phyloP scores from a whole-genome alignment of 352 stramenopile genomes.

The Phytophthora sp. region DNA sequence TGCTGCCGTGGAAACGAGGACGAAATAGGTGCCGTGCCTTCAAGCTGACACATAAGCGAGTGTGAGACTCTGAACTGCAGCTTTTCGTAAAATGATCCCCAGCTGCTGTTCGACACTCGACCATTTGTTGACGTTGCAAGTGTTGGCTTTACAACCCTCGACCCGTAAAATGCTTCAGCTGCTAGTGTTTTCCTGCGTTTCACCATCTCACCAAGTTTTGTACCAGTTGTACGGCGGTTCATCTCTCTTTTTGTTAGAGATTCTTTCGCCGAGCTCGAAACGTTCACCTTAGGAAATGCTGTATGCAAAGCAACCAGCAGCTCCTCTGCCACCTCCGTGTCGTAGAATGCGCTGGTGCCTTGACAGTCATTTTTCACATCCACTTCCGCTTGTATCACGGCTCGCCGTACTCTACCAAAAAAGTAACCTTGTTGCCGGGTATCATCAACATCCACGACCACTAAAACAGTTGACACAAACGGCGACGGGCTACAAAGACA shows the following conservation, averaged over 20 bases:
- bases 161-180: slow-evolving; percentile 44
- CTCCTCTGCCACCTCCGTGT: slow-evolving; percentile 36
- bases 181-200: slow-evolving; percentile 42
- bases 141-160: neutral
- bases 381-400: neutral
- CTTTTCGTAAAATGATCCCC: slow-evolving; percentile 67
- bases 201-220: slow-evolving; percentile 13
- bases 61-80: slow-evolving; percentile 82
- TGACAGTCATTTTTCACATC: neutral
- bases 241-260: slow-evolving; percentile 34
- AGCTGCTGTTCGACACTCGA: slow-evolving; percentile 12
- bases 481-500: slow-evolving; percentile 49
- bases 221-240: neutral
- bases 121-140: neutral
- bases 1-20: slow-evolving; percentile 77
- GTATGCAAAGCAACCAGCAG: slow-evolving; percentile 51
- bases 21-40: slow-evolving; percentile 70
- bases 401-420: slow-evolving; percentile 37
- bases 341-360: slow-evolving; percentile 19
- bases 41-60: slow-evolving; percentile 78
- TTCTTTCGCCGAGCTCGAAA: slow-evolving; percentile 46
- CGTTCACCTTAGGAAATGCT: slow-evolving; percentile 48
- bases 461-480: slow-evolving; percentile 54
- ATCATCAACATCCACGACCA: slow-evolving; percentile 51
- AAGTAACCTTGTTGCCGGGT: slow-evolving; percentile 61